phyloP scores from a whole-genome alignment of 345 rosid species.

The Geranium brycei region DNA sequence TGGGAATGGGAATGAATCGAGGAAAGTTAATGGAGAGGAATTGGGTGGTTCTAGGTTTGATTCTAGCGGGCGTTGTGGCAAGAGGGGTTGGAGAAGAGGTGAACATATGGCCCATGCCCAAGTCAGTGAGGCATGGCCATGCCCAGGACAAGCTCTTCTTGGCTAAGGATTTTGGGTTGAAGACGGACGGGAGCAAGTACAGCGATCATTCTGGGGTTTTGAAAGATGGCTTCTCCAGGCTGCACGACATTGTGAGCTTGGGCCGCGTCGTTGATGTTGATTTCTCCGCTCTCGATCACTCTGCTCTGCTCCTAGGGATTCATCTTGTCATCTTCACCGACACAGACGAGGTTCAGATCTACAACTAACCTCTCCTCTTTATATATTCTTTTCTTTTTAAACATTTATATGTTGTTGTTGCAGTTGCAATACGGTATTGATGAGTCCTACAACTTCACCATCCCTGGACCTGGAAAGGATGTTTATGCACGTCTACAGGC shows the following conservation, averaged over 20 bases:
- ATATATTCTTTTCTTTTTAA: background rate
- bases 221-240: constrained; percentile 42
- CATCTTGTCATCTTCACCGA: constrained; percentile 31
- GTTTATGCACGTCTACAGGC: constrained; percentile 51
- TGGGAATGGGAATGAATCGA: too few species aligned
- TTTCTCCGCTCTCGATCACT: constrained; percentile 17
- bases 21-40: background rate
- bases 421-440: constrained; percentile 56
- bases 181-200: constrained; percentile 11
- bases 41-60: background rate
- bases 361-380: too few species aligned
- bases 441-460: constrained; percentile 50
- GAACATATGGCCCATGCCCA: constrained; percentile 52
- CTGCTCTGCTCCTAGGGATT: constrained; percentile 31
- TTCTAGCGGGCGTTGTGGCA: background rate
- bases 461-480: constrained; percentile 33
- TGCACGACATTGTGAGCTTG: constrained; percentile 27
- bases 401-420: constrained; percentile 2
- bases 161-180: constrained; percentile 26
- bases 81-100: background rate
- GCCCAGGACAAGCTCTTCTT: constrained; percentile 28
- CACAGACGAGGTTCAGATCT: constrained; percentile 23
- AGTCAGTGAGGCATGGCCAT: constrained; percentile 26
- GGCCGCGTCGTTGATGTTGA: constrained; percentile 26
- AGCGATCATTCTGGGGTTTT: constrained; percentile 30